Evolutionary conservation across 176 grass and related monocot species (phyloP).

Genomic region (Musa itinerans): DNA sequence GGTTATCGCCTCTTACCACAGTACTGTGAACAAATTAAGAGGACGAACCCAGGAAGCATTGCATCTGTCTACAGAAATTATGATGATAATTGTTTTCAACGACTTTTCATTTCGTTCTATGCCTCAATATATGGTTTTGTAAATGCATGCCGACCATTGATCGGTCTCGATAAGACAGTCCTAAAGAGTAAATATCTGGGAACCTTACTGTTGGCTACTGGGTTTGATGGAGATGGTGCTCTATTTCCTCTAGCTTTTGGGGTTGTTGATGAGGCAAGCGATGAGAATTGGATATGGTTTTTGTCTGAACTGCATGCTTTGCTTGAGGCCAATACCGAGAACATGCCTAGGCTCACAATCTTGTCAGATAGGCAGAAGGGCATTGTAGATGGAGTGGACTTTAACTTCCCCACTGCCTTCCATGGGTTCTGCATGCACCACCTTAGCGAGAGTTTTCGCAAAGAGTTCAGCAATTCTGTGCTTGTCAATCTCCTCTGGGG

Average conservation of each 20-base stretch:
- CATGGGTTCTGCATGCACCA: conserved; percentile 88
- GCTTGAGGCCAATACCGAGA: conserved; percentile 87
- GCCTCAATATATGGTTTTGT: conserved; percentile 94
- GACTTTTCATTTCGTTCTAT: conserved; percentile 86
- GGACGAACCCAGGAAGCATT: conserved; percentile 84
- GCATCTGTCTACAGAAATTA: conserved; percentile 65
- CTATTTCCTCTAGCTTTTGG: conserved; percentile 96
- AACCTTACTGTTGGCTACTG: conserved; percentile 80
- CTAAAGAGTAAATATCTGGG: conserved; percentile 97
- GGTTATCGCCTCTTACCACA: conserved; percentile 78
- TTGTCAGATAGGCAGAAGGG: conserved; percentile 84
- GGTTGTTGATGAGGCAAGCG: conserved; percentile 86
- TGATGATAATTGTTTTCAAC: conserved; percentile 69
- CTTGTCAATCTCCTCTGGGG: conserved; percentile 85
- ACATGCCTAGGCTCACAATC: conserved; percentile 92
- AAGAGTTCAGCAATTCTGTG: conserved; percentile 75
- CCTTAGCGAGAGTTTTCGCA: conserved; percentile 77
- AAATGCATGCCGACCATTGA: conserved; percentile 84
- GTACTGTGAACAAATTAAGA: conserved; percentile 76
- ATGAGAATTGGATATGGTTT: conserved; percentile 98
- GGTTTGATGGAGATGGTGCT: conserved; percentile 86
- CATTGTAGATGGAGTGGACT: conserved; percentile 88
- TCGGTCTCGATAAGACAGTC: conserved; percentile 72
- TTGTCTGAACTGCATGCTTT: conserved; percentile 80
- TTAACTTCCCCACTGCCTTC: conserved; percentile 95